Percentiles rank a stretch among this genome's conserved stretches.
Evolutionary conservation across 495 filamentous ascomycete genomes (phyloP).

Genomic region (Penicillium odoratum): DNA sequence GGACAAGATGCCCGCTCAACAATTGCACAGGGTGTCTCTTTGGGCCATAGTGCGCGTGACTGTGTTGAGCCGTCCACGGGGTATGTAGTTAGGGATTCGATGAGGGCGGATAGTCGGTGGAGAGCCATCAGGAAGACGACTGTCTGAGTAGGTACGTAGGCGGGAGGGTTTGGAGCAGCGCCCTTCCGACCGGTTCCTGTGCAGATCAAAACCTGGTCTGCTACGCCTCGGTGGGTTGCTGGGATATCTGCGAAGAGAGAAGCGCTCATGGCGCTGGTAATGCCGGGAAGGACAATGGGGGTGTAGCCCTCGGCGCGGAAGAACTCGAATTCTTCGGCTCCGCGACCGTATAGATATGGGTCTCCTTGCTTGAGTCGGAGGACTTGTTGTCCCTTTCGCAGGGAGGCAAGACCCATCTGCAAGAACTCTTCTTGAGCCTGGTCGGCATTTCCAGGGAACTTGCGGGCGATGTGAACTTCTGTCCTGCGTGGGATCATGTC

Average conservation of each 20-base stretch:
- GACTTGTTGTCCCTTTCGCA: conserved; percentile 73
- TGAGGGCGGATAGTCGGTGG: conserved; percentile 73
- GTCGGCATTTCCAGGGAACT: conserved; percentile 97
- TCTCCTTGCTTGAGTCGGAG: conserved; percentile 94
- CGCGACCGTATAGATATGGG: conserved; percentile 92
- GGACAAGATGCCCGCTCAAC: conserved; percentile 92
- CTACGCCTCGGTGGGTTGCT: conserved; percentile 81
- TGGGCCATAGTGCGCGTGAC: conserved; percentile 43
- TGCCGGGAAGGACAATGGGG: conserved; percentile 79
- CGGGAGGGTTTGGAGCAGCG: conserved; percentile 74
- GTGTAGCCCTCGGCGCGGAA: conserved; percentile 71
- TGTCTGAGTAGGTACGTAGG: conserved; percentile 73
- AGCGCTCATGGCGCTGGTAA: conserved; percentile 83
- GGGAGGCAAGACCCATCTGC: conserved; percentile 69
- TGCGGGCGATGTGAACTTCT: conserved; percentile 87
- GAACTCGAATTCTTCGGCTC: conserved; percentile 88
- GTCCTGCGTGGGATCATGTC: conserved; percentile 89
- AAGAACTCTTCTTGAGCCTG: conserved; percentile 89
- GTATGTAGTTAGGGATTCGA: conserved; percentile 59
- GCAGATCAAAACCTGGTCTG: conserved; percentile 90
- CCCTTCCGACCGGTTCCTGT: conserved; percentile 95
- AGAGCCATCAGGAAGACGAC: conserved; percentile 96
- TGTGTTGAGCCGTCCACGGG: conserved; percentile 22
- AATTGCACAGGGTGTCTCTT: conserved; percentile 80
- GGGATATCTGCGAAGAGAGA: conserved; percentile 89